These are phyloP conservation scores for Hymenoscyphus albidus DNA, from an alignment of 2,329 filamentous ascomycete species.

Conservation along the genomic window DNA sequence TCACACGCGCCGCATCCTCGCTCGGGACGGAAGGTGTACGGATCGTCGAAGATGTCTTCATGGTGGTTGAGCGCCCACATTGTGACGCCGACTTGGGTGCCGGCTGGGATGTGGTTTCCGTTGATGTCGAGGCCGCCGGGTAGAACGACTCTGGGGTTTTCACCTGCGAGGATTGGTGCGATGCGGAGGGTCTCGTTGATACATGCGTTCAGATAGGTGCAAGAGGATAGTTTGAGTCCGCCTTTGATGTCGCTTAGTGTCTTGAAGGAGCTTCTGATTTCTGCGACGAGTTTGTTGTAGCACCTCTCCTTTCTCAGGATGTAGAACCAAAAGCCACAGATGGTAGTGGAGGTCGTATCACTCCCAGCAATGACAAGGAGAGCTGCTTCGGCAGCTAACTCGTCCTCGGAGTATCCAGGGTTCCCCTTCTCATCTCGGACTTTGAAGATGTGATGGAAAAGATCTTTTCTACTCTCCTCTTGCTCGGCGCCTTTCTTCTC, in stretches of 20 bases:
- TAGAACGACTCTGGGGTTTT: slow-evolving; percentile 42
- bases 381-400: slow-evolving; percentile 10
- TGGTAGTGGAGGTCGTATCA: slow-evolving; percentile 35
- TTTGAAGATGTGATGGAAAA: slow-evolving; percentile 68
- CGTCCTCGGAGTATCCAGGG: slow-evolving; percentile 32
- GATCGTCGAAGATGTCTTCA: slow-evolving; percentile 36
- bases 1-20: slow-evolving; percentile 11
- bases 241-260: slow-evolving; percentile 30
- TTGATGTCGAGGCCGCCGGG: slow-evolving; percentile 25
- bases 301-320: slow-evolving; percentile 31
- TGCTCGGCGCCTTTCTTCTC: slow-evolving; percentile 27
- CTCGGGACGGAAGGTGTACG: slow-evolving; percentile 16
- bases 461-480: slow-evolving; percentile 58
- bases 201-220: slow-evolving; percentile 38
- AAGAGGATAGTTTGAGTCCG: slow-evolving; percentile 35
- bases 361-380: slow-evolving; percentile 12
- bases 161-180: slow-evolving; percentile 41
- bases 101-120: slow-evolving; percentile 31
- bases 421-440: slow-evolving; percentile 65
- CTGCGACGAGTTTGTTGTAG: slow-evolving; percentile 29
- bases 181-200: slow-evolving; percentile 46
- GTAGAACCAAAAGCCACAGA: slow-evolving; percentile 37
- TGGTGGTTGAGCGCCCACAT: slow-evolving; percentile 35
- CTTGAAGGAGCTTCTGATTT: slow-evolving; percentile 36
- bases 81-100: slow-evolving; percentile 35